Percentiles rank a stretch among this genome's conserved stretches.
Evolutionary conservation across 495 filamentous ascomycete species (phyloP).

Genomic region (Hyphodiscus hymeniophilus): DNA sequence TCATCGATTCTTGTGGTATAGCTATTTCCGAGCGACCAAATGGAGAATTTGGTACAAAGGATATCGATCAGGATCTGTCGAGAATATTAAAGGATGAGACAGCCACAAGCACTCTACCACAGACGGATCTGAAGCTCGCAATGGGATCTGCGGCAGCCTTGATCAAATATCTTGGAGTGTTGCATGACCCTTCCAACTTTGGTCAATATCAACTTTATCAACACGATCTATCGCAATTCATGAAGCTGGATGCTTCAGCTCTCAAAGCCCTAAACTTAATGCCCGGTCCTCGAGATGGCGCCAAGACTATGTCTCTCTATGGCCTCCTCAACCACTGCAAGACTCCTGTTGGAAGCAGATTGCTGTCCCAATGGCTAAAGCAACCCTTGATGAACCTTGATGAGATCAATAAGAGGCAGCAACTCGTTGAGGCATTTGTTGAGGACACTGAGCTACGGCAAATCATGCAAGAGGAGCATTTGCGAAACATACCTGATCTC

Average conservation of each 20-base stretch:
- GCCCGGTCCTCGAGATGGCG: slow-evolving; percentile 87
- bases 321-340: slow-evolving; percentile 97
- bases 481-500: slow-evolving; percentile 88
- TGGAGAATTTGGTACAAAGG: slow-evolving; percentile 76
- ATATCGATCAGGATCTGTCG: slow-evolving; percentile 94
- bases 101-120: slow-evolving; percentile 66
- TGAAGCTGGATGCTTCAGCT: slow-evolving; percentile 96
- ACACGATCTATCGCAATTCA: slow-evolving; percentile 93
- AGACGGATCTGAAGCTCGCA: slow-evolving; percentile 90
- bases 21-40: slow-evolving; percentile 71
- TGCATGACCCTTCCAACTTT: slow-evolving; percentile 89
- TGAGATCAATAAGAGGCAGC: slow-evolving; percentile 87
- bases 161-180: slow-evolving; percentile 89
- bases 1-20: slow-evolving; percentile 87
- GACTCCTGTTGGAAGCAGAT: slow-evolving; percentile 81
- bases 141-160: slow-evolving; percentile 93
- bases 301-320: slow-evolving; percentile 96
- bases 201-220: slow-evolving; percentile 96
- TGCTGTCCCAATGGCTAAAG: slow-evolving; percentile 95
- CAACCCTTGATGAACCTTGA: slow-evolving; percentile 89
- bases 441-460: slow-evolving; percentile 89
- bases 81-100: slow-evolving; percentile 79
- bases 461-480: slow-evolving; percentile 96
- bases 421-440: slow-evolving; percentile 91
- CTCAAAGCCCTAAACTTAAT: slow-evolving; percentile 93